Conservation (phyloP, 164 flowering plant species). For the Vitis rotundifolia region DNA sequence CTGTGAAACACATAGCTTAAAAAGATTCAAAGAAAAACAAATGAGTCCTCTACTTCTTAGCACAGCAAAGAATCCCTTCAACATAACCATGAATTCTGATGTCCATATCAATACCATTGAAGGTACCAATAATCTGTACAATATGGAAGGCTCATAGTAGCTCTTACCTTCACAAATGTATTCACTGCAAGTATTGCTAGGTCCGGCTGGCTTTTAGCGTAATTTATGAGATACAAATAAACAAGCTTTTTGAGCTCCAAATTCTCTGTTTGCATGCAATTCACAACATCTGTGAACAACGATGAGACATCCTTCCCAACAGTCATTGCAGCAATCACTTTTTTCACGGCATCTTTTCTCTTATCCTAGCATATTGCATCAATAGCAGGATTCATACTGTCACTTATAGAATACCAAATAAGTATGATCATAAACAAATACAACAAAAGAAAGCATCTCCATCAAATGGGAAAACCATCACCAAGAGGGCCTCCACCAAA, state of each 20-base stretch:
- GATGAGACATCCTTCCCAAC: conserved; percentile 99
- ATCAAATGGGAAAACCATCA: no score
- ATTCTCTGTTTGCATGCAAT: conserved; percentile 99
- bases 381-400: background rate
- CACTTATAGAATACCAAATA: background rate
- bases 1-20: no score
- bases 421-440: background rate
- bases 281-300: conserved; percentile 94
- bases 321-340: conserved; percentile 99
- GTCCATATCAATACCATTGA: background rate
- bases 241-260: conserved; percentile 99
- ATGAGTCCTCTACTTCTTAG: no score
- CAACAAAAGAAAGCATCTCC: background rate
- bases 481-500: no score
- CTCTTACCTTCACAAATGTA: conserved; percentile 91
- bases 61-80: no score
- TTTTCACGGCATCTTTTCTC: conserved; percentile 98
- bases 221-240: conserved; percentile 93
- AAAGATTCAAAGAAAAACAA: no score
- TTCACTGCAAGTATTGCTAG: conserved; percentile 98
- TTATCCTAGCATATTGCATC: conserved; percentile 67
- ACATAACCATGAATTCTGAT: background rate
- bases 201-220: conserved; percentile 99
- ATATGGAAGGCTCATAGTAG: background rate
- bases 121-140: background rate